Conservation (phyloP, 768 basidiomycete species). For the Leccinum ochraceum region DNA sequence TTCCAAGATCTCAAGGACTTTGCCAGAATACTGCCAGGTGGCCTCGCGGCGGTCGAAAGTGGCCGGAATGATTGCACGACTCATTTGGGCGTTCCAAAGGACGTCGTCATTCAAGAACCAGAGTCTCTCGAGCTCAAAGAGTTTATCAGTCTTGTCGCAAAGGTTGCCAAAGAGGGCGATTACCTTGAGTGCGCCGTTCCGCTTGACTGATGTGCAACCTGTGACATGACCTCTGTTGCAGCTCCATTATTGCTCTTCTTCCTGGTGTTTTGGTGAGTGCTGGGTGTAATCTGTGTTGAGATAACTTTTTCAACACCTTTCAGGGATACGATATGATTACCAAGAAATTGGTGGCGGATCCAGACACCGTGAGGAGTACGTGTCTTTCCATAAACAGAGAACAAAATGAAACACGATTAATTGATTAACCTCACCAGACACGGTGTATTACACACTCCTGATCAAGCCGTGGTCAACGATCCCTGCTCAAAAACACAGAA, state of each 20-base stretch:
- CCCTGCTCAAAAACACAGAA: neutral
- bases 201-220: neutral
- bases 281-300: neutral
- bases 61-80: neutral
- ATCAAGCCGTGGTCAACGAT: constrained; percentile 1
- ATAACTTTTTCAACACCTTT: neutral
- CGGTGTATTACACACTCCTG: neutral
- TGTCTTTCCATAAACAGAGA: too few relatives aligned
- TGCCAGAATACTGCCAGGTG: neutral
- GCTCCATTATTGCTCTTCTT: constrained; percentile 1
- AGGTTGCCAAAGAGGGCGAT: neutral
- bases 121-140: neutral
- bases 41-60: neutral
- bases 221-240: neutral
- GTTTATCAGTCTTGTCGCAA: neutral
- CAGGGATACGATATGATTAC: constrained; percentile 5
- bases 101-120: neutral
- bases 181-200: constrained; percentile 7
- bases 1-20: constrained; percentile 4
- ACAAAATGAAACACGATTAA: neutral
- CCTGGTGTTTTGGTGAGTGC: constrained; percentile 9
- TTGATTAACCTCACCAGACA: neutral
- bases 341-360: neutral
- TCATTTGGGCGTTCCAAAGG: neutral
- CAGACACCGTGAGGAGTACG: constrained; percentile 6